Conservation (phyloP, 2,329 filamentous ascomycete genomes). For the Sarocladium brachiariae region DNA sequence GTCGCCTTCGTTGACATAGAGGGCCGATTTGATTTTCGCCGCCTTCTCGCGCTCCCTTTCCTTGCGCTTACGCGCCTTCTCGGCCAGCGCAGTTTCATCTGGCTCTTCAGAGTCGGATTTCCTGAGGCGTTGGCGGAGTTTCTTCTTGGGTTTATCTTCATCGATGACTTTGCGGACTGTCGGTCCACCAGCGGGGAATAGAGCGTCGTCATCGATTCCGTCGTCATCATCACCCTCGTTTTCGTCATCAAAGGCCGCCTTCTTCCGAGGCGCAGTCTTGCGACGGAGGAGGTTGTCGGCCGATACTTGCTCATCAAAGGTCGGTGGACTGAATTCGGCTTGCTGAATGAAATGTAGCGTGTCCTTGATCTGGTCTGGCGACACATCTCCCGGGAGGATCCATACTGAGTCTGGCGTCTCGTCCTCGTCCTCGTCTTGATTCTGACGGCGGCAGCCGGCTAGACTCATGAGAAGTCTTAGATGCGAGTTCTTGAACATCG, state of each 20-base stretch:
- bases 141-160: slow-evolving; percentile 46
- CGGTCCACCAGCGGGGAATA: slow-evolving; percentile 65
- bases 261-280: slow-evolving; percentile 50
- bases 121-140: slow-evolving; percentile 40
- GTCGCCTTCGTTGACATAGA: slow-evolving; percentile 77
- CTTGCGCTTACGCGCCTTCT: slow-evolving; percentile 53
- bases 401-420: slow-evolving; percentile 72
- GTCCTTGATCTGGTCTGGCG: slow-evolving; percentile 59
- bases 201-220: slow-evolving; percentile 36
- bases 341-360: slow-evolving; percentile 67
- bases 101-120: slow-evolving; percentile 36
- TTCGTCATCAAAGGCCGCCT: slow-evolving; percentile 63
- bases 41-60: slow-evolving; percentile 70
- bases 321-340: slow-evolving; percentile 70
- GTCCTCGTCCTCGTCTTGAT: slow-evolving; percentile 41
- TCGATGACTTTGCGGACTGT: slow-evolving; percentile 49
- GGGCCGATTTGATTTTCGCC: slow-evolving; percentile 72
- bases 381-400: slow-evolving; percentile 63
- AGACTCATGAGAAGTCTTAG: slow-evolving; percentile 78
- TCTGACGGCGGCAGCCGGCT: slow-evolving; percentile 58
- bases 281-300: slow-evolving; percentile 76
- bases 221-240: slow-evolving; percentile 50
- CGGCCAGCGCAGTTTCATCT: slow-evolving; percentile 58
- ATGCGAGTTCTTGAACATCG: slow-evolving; percentile 85
- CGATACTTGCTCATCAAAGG: slow-evolving; percentile 66